Percentiles rank a stretch among this genome's conserved stretches.
Evolutionary conservation across 305 asterid species (phyloP).

Genomic region (Fraxinus sp.): DNA sequence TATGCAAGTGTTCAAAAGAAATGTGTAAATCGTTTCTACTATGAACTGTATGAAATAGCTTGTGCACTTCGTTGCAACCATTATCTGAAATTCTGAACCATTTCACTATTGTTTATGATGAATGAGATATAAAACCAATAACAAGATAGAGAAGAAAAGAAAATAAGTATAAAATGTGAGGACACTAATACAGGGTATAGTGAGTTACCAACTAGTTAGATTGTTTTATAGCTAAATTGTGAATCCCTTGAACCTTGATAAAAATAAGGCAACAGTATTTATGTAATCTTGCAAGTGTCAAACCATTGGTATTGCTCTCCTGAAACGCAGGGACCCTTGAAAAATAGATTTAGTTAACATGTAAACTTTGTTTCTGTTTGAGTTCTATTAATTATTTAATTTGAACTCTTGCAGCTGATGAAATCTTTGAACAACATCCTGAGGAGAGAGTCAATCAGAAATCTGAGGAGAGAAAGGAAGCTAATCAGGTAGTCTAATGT

Average conservation of each 20-base stretch:
- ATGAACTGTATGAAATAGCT: neutral
- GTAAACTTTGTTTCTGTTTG: neutral
- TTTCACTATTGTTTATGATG: conserved; percentile 1
- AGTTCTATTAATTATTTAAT: neutral
- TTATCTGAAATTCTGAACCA: conserved; percentile 16
- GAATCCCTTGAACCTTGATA: conserved; percentile 3
- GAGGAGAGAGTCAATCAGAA: conserved; percentile 49
- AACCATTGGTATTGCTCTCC: neutral
- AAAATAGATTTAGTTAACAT: neutral
- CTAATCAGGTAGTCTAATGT: conserved; percentile 49
- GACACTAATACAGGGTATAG: conserved; percentile 3
- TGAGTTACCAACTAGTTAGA: neutral
- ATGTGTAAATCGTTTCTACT: neutral
- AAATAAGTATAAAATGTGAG: neutral
- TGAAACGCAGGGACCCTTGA: conserved; percentile 5
- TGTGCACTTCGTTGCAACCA: conserved; percentile 14
- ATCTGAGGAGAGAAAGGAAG: conserved; percentile 43
- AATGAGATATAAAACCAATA: conserved; percentile 9
- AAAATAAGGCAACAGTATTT: neutral
- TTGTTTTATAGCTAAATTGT: neutral
- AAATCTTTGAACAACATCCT: conserved; percentile 50
- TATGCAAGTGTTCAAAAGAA: neutral
- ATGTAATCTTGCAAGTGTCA: conserved; percentile 7
- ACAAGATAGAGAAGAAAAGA: neutral
- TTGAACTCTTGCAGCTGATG: conserved; percentile 58